Conservation (phyloP, 441 rosid genomes). For the Adansonia madagascariensis region DNA sequence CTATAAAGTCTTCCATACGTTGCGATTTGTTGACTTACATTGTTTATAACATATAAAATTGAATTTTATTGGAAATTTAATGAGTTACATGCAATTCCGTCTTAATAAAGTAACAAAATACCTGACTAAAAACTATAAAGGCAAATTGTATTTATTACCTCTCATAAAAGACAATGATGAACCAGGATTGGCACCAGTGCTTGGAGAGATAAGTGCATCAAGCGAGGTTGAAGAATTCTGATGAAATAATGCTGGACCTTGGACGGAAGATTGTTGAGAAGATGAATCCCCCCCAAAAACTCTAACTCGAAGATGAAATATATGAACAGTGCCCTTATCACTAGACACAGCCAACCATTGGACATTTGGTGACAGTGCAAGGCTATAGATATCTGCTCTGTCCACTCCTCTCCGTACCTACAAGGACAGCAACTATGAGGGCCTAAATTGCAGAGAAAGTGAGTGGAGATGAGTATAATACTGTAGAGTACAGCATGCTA, state of each 20-base stretch:
- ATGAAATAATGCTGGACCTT: constrained; percentile 44
- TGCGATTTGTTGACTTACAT: background rate
- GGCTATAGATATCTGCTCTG: constrained; percentile 81
- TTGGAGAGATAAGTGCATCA: constrained; percentile 70
- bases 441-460: constrained; percentile 16
- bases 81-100: background rate
- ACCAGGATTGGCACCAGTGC: constrained; percentile 72
- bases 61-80: background rate
- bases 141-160: constrained; percentile 48
- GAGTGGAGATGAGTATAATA: background rate
- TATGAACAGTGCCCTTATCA: constrained; percentile 84
- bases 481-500: background rate
- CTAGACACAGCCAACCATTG: constrained; percentile 93
- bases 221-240: constrained; percentile 72
- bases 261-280: constrained; percentile 38
- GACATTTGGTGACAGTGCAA: constrained; percentile 72
- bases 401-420: constrained; percentile 90
- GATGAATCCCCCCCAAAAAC: constrained; percentile 71
- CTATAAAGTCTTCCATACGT: background rate
- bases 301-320: constrained; percentile 86
- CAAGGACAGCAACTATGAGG: constrained; percentile 26
- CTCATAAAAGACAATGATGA: constrained; percentile 87
- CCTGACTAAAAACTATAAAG: background rate
- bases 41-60: constrained; percentile 2
- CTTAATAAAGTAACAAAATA: background rate